phyloP scores from a whole-genome alignment of 768 basidiomycete species.

The Mycena indigotica region DNA sequence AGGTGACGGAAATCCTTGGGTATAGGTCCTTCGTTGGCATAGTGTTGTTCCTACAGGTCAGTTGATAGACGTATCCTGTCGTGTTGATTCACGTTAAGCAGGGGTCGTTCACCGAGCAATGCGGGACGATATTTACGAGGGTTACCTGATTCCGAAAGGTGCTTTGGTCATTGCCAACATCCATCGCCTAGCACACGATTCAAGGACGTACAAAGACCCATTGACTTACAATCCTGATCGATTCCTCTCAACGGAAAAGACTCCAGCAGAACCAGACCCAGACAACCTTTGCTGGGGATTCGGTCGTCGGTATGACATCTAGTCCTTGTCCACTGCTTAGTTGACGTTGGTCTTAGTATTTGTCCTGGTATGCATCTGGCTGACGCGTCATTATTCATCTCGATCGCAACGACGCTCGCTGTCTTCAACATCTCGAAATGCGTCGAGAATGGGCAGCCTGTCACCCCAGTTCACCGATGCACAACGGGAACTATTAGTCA shows the following conservation, averaged over 20 bases:
- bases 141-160: conserved; percentile 64
- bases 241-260: conserved; percentile 49
- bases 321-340: not conserved
- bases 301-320: conserved; percentile 55
- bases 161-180: conserved; percentile 55
- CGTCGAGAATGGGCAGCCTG: conserved; percentile 44
- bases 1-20: conserved; percentile 23
- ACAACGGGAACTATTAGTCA: conserved; percentile 69
- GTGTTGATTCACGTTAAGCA: conserved; percentile 23
- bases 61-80: conserved; percentile 11
- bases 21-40: conserved; percentile 50
- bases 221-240: conserved; percentile 62
- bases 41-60: conserved; percentile 48
- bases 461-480: conserved; percentile 57
- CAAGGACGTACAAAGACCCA: conserved; percentile 54
- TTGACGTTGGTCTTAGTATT: conserved; percentile 31
- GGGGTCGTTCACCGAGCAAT: conserved; percentile 57
- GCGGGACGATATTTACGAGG: conserved; percentile 65
- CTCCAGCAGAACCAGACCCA: conserved; percentile 55
- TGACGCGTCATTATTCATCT: conserved; percentile 54
- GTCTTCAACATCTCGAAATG: conserved; percentile 54
- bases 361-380: conserved; percentile 59
- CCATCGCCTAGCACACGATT: conserved; percentile 50
- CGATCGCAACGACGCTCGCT: conserved; percentile 53
- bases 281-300: conserved; percentile 69